Evolutionary conservation across 495 filamentous ascomycete species (phyloP), one percentile per base, ranked within the genome.

Genomic region (Recurvomyces mirabilis): DNA sequence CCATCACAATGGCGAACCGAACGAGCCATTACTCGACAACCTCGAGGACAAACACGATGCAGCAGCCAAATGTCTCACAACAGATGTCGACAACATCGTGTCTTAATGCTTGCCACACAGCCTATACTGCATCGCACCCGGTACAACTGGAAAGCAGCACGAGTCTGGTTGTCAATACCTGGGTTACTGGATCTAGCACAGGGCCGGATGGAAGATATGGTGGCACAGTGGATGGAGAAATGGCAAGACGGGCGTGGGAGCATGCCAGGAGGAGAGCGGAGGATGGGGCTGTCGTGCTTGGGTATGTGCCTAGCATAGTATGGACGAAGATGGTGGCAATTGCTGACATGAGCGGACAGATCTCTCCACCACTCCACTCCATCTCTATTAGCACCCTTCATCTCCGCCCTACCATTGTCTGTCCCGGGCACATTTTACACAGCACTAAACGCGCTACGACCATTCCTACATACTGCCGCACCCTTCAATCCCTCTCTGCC

Each of bases 221-320:
- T 35, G 86, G 84, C 18, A 83, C 80, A 0, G 73, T 95, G 28
- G 91, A 98, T 56, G 66, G 71, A 42, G 79, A 84, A 18, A 57
- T 98, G 42, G 85, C 82, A 1, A 69, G 77, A 13, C 74, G 85
- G 56, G 91, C 87, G 21, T 98, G 91, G 91, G 91, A 98, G 65
- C 91, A 98, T 73, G 91, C 93, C 41, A 74, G 91, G 51, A 74
- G 91, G 35, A 75, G 91, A 66, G 91, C 91, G 29, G 91, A 98
- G 60, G 91, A 98, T 68, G 89, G 87, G 11, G 94, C 87, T 57
- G 84, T 98, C 48, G 68, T 94, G 41, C 65, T 98, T 51, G 79
- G 82, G 87, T 94, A 68, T 52, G 42, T 17, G 5, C 20, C 3
- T 9, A 20, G 10, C 11, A 43, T 32, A 17, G 23, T 3, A 9